phyloP scores from a whole-genome alignment of 139 green algal species.

The Chlorella vulgaris region DNA sequence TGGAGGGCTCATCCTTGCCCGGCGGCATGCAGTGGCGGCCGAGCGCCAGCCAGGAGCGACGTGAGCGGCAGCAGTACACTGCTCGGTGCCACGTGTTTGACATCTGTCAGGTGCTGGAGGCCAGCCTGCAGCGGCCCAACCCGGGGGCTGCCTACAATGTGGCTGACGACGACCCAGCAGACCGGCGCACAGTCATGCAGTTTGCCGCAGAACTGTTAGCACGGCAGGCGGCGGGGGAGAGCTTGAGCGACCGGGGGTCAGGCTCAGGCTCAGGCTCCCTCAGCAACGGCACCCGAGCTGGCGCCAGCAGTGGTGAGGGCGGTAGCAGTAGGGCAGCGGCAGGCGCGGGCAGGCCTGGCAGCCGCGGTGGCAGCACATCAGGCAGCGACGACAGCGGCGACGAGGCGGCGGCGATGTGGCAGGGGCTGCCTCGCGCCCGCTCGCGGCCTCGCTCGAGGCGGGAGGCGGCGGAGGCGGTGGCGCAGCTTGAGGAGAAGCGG shows the following conservation, averaged over 20 bases:
- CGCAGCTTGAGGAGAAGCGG: constrained; percentile 60
- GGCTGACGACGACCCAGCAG: constrained; percentile 77
- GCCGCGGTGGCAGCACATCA: background rate
- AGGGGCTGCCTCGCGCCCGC: background rate
- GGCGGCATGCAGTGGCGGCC: background rate
- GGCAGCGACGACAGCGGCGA: background rate
- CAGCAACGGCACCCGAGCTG: background rate
- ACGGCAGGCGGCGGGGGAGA: background rate
- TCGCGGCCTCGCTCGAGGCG: background rate
- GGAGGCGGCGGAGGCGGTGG: background rate
- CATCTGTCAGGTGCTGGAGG: constrained; percentile 70
- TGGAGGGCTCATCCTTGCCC: background rate
- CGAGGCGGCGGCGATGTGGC: too few relatives aligned
- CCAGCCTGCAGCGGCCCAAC: constrained; percentile 58
- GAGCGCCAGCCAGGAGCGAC: constrained; percentile 38
- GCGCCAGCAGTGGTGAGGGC: background rate
- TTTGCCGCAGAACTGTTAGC: constrained; percentile 56
- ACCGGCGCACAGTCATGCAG: constrained; percentile 51
- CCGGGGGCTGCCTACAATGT: constrained; percentile 74
- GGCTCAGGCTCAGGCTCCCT: background rate
- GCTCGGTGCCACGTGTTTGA: constrained; percentile 76
- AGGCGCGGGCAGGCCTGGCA: too few relatives aligned
- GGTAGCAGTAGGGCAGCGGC: background rate
- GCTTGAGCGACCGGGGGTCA: too few relatives aligned
- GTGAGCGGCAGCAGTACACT: constrained; percentile 59